Evolutionary conservation across 2,329 filamentous ascomycete species (phyloP).

Genomic region (Calonectria pteridis): DNA sequence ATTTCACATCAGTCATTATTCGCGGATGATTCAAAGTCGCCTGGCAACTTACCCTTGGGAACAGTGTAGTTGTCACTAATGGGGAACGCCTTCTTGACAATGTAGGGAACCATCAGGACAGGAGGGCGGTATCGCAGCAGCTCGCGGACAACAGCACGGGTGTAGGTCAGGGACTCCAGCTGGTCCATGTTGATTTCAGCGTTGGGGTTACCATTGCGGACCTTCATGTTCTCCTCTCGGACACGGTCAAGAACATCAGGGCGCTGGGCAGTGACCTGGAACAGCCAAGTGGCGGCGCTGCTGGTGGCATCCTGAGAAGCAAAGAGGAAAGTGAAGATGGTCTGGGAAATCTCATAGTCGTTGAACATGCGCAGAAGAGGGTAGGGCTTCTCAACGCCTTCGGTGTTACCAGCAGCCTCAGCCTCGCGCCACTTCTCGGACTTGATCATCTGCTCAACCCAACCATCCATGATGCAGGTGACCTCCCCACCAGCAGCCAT

Average conservation of each 20-base stretch:
- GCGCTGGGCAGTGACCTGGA: slow-evolving; percentile 93
- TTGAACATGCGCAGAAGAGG: slow-evolving; percentile 87
- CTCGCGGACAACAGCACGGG: slow-evolving; percentile 91
- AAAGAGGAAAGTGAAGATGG: slow-evolving; percentile 95
- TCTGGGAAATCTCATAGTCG: slow-evolving; percentile 93
- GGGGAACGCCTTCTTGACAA: slow-evolving; percentile 95
- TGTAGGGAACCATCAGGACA: slow-evolving; percentile 96
- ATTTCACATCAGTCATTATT: slow-evolving; percentile 33
- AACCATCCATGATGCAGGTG: slow-evolving; percentile 95
- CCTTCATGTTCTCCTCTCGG: slow-evolving; percentile 87
- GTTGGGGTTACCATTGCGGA: slow-evolving; percentile 80
- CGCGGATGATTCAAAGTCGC: not conserved
- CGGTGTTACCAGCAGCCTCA: slow-evolving; percentile 78
- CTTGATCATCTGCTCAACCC: slow-evolving; percentile 89
- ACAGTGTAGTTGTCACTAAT: slow-evolving; percentile 91
- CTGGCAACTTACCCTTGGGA: slow-evolving; percentile 77
- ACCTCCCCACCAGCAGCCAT: slow-evolving; percentile 90
- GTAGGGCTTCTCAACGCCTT: slow-evolving; percentile 82
- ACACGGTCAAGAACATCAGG: slow-evolving; percentile 93
- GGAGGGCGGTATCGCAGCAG: slow-evolving; percentile 94
- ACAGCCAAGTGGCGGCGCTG: slow-evolving; percentile 93
- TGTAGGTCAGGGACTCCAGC: slow-evolving; percentile 90
- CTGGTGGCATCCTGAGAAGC: slow-evolving; percentile 97
- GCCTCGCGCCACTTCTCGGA: slow-evolving; percentile 86
- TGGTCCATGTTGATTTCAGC: slow-evolving; percentile 83